Evolutionary conservation across 2,329 filamentous ascomycete species (phyloP).

Genomic region (Rutstroemia sp.): DNA sequence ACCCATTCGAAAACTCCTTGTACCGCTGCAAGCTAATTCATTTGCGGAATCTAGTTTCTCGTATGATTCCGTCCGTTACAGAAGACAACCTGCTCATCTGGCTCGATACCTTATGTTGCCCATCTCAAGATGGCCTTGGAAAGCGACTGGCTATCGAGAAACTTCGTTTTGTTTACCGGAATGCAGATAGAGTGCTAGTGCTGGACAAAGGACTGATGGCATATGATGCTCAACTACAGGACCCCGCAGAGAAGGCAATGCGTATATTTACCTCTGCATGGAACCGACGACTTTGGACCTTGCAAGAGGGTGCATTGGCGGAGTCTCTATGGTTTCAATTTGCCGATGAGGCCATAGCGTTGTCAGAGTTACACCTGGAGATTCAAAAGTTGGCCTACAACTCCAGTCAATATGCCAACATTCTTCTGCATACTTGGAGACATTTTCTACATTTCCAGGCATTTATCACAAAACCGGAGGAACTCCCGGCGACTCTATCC

Average conservation of each 20-base stretch:
- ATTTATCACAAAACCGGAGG: neutral
- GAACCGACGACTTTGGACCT: conserved; percentile 35
- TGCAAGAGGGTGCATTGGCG: conserved; percentile 33
- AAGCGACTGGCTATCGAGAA: conserved; percentile 23
- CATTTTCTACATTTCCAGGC: neutral
- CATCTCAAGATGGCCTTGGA: conserved; percentile 16
- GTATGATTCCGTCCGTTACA: no score
- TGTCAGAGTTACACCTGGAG: neutral
- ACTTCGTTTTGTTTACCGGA: conserved; percentile 31
- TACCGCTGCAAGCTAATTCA: conserved; percentile 17
- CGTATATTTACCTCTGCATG: conserved; percentile 31
- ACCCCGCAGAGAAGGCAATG: conserved; percentile 21
- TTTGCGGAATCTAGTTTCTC: conserved; percentile 3
- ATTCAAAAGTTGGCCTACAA: neutral
- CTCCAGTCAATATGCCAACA: neutral
- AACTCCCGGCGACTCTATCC: neutral
- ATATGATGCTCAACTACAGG: conserved; percentile 3
- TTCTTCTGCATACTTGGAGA: neutral
- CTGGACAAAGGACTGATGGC: conserved; percentile 29
- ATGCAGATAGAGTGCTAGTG: conserved; percentile 25
- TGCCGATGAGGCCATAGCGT: conserved; percentile 17
- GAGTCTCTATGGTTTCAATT: conserved; percentile 31
- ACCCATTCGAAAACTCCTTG: conserved; percentile 25
- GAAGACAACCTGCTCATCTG: conserved; percentile 21
- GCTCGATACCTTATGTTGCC: conserved; percentile 33